Conservation (phyloP, 768 basidiomycete species). For the Macrolepiota fuliginosa region DNA sequence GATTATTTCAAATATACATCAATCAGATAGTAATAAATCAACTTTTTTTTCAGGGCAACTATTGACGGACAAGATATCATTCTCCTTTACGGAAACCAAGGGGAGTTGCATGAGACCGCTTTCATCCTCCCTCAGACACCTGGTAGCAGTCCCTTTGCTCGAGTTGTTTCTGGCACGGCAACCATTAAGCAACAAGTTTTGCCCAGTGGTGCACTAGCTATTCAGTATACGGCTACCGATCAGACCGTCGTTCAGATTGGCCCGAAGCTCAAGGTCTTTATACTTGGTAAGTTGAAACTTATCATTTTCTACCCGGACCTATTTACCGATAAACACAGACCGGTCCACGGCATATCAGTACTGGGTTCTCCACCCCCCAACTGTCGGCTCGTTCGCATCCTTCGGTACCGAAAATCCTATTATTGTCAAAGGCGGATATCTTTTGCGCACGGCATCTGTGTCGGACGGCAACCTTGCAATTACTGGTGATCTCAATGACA, state of each 20-base stretch:
- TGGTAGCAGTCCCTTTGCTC: conserved; percentile 24
- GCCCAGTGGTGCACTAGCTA: conserved; percentile 30
- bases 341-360: conserved; percentile 48
- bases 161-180: conserved; percentile 33
- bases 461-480: conserved; percentile 37
- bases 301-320: not conserved
- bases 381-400: conserved; percentile 31
- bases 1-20: not conserved
- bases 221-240: conserved; percentile 45
- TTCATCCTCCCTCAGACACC: conserved; percentile 30
- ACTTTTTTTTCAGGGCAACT: conserved; percentile 36
- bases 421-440: conserved; percentile 47
- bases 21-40: too few relatives aligned
- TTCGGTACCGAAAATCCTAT: conserved; percentile 41
- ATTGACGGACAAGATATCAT: conserved; percentile 48
- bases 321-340: conserved; percentile 25
- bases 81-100: conserved; percentile 43
- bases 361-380: conserved; percentile 46
- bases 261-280: conserved; percentile 35
- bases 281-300: conserved; percentile 33
- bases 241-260: conserved; percentile 47
- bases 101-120: conserved; percentile 48
- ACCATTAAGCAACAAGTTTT: conserved; percentile 35
- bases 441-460: conserved; percentile 37
- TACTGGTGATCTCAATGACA: conserved; percentile 42